Evolutionary conservation across 352 stramenopile species (phyloP), one percentile per base, ranked within the genome.

Genomic region (Pythium folliculosum): DNA sequence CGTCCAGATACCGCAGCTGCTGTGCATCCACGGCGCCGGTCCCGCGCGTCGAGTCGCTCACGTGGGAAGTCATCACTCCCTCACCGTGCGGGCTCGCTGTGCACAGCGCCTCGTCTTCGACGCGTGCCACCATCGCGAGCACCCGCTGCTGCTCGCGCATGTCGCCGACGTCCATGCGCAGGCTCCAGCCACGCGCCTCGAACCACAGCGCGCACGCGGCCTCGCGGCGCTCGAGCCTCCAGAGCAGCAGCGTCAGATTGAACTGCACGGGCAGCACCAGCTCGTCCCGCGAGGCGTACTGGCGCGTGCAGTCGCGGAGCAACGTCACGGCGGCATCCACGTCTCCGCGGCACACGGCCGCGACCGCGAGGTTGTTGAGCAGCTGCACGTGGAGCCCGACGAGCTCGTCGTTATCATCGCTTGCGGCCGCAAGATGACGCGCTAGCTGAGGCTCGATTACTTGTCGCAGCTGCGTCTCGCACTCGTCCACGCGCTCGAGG

Each of bases 241-340:
- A 94, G 0, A 96, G 72, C 40, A 96, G 67, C n/a, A 94, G 65
- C 32, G 80, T 77, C 17, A 94, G 67, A 50, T 96, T 96, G 63
- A 94, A 94, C 22, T 73, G 76, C 3, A 92, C 63, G 10, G 71
- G 12, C 12, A 47, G 12, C 12, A 47, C 62, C 9, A 90, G 49
- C 12, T 64, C 78, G 8, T 47, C 40, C 14, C 40, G 40, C 0
- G 62, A 37, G 6, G 79, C 77, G 67, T 88, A 92, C 27, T 60
- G 55, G 19, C 75, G 65, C 3, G 81, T 35, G 5, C 76, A 80
- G n/a, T 82, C 51, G 0, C 60, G 73, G 45, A 94, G 75, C 37
- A 89, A 68, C 5, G 38, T 57, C 12, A 93, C 69, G 4, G 70
- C 84, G 5, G 51, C n/a, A 16, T 86, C 74, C 5, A 78, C 53